Evolutionary conservation across 805 yeast species (phyloP).

Genomic region (Yarrowia keelungensis): DNA sequence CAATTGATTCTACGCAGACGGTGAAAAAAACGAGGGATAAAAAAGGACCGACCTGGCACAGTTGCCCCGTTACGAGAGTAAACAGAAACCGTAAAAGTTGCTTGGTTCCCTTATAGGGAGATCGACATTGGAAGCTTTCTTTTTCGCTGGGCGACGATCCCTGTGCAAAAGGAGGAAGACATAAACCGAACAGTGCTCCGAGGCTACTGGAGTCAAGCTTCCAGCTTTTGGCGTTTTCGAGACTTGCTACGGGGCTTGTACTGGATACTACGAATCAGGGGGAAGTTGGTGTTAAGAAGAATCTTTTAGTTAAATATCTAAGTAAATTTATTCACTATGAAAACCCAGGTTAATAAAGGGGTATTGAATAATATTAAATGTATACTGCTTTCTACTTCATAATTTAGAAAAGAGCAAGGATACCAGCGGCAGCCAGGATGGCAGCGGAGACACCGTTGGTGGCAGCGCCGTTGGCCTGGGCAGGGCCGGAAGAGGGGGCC

Average conservation of each 20-base stretch:
- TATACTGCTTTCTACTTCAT: slow-evolving; percentile 22
- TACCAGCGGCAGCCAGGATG: slow-evolving; percentile 30
- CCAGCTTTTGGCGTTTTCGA: neutral
- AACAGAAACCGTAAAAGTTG: neutral
- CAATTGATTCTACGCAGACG: neutral
- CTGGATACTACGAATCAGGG: neutral
- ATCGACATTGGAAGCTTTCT: slow-evolving; percentile 9
- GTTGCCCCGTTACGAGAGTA: slow-evolving; percentile 12
- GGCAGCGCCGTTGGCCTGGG: slow-evolving; percentile 36
- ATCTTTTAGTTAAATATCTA: slow-evolving; percentile 8
- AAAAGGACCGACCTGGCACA: slow-evolving; percentile 2
- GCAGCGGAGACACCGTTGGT: slow-evolving; percentile 22
- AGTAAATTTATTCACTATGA: slow-evolving; percentile 29
- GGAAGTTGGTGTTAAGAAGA: neutral
- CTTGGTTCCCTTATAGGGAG: neutral
- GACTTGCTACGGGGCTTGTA: neutral
- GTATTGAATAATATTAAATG: slow-evolving; percentile 30
- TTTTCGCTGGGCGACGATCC: neutral
- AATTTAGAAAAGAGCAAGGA: slow-evolving; percentile 32
- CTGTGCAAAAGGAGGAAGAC: neutral
- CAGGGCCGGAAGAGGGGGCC: slow-evolving; percentile 31
- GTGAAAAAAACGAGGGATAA: neutral
- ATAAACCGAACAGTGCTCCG: neutral
- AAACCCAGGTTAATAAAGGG: slow-evolving; percentile 27
- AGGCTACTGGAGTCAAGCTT: neutral